A percentile compares a stretch with the other conserved stretches of the same genome.
Conservation (phyloP, 441 rosid species). For the Bruguiera hainesii region DNA sequence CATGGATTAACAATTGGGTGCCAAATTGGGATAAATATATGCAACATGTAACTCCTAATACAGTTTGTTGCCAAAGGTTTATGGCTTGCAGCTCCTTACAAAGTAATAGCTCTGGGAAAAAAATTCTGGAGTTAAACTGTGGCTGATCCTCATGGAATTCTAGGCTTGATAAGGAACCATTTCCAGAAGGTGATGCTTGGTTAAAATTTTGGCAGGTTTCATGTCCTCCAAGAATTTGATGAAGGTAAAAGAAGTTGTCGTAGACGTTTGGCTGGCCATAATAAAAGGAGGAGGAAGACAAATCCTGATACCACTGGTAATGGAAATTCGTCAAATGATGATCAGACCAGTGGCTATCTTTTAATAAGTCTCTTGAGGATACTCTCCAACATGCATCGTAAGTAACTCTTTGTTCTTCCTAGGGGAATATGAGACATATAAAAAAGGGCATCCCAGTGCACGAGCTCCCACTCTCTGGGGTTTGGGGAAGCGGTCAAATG, state of each 20-base stretch:
- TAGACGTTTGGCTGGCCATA: slow-evolving; percentile 98
- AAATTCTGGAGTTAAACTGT: not conserved
- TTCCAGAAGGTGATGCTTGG: slow-evolving; percentile 6
- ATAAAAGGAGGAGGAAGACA: slow-evolving; percentile 88
- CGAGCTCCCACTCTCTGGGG: too few species aligned
- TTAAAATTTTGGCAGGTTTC: slow-evolving; percentile 58
- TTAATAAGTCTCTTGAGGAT: slow-evolving; percentile 74
- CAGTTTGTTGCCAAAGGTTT: too few species aligned
- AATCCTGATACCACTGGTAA: slow-evolving; percentile 58
- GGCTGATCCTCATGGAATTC: not conserved
- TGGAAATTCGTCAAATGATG: slow-evolving; percentile 54
- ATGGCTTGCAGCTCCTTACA: too few species aligned
- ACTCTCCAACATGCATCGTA: slow-evolving; percentile 84
- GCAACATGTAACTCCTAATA: not conserved
- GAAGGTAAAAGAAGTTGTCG: slow-evolving; percentile 99
- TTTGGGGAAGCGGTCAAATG: too few species aligned
- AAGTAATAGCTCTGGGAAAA: too few species aligned
- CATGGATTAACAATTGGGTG: not conserved
- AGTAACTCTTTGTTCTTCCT: slow-evolving; percentile 23
- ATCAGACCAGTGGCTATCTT: slow-evolving; percentile 70
- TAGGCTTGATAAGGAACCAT: not conserved
- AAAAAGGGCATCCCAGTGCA: too few species aligned
- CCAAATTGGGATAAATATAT: not conserved
- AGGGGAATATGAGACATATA: not conserved
- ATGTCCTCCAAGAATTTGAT: slow-evolving; percentile 94